Evolutionary conservation across 1,139 yeast species (phyloP), one percentile per base, ranked within the genome.

Genomic region (Petasospora rhodanensis): DNA sequence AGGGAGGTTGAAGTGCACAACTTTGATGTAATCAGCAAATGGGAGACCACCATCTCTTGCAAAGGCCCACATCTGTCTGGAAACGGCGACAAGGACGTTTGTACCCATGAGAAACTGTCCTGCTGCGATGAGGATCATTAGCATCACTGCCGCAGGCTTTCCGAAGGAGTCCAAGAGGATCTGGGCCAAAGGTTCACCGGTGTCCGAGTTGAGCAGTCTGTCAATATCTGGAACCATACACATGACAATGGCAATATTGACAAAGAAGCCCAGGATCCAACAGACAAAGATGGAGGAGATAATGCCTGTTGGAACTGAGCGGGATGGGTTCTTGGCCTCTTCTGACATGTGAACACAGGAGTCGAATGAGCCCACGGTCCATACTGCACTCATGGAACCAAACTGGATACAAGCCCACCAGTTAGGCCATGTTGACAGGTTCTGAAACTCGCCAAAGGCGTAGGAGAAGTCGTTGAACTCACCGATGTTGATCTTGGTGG

Each of bases 271-370:
- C 10, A 78, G 52, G 16, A 73, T 38, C 62, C 77, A 71, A 54
- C 85, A 76, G 34, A 66, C 66, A n/a, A 66, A 49, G 41, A 77
- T 75, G n/a, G 78, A 66, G 23, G 69, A 62, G 29, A 69, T 56
- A 35, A 76, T 79, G n/a, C 85, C 87, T 29, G 69, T 56, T 11
- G 87, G 87, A 10, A 79, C 78, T 11, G 82, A 73, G 29, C 59
- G 61, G n/a, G 76, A 65, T 11, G 87, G 85, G 48, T 76, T 71
- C 24, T 64, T 61, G 14, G 82, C 81, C 51, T 80, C 89, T 55
- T 80, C 89, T 14, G 78, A 66, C 73, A 79, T 73, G 54, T 80
- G 87, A 30, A 79, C 75, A 45, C 80, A 77, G 4, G 82, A 73
- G 50, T 80, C 87, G 52, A 77, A 79, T 0, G 83, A 77, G 41